Evolutionary conservation across 2,329 filamentous ascomycete species (phyloP).

Genomic region (Graphilbum fragrans): DNA sequence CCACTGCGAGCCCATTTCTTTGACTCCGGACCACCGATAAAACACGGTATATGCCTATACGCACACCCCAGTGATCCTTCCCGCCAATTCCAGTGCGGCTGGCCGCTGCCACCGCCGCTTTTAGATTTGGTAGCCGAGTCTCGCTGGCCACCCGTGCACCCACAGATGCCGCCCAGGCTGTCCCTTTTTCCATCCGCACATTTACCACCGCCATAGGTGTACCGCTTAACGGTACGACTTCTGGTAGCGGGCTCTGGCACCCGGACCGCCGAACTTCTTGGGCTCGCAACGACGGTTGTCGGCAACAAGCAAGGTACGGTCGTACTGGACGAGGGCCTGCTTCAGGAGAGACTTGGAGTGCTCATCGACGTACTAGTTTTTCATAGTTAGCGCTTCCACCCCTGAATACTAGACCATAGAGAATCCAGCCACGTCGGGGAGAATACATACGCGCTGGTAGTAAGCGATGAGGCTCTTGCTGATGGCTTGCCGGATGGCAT

Average conservation of each 20-base stretch:
- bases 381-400: not conserved
- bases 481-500: conserved; percentile 98
- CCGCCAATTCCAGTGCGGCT: not conserved
- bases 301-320: conserved; percentile 70
- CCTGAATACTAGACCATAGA: not conserved
- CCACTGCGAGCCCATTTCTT: not conserved
- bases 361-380: conserved; percentile 95
- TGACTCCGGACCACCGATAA: not conserved
- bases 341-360: conserved; percentile 99
- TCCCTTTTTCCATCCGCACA: not conserved
- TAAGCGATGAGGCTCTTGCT: conserved; percentile 64
- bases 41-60: not conserved
- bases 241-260: conserved; percentile 93
- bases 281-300: conserved; percentile 99
- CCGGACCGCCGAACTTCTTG: conserved; percentile 93
- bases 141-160: not conserved
- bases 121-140: not conserved
- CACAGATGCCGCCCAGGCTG: not conserved
- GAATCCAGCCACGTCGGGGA: not conserved
- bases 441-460: conserved; percentile 32
- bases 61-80: not conserved
- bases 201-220: not conserved
- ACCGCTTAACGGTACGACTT: conserved; percentile 89
- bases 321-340: conserved; percentile 80
- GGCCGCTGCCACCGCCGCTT: not conserved